phyloP scores from a whole-genome alignment of 352 stramenopile species.

The Globisporangium echinulatum region DNA sequence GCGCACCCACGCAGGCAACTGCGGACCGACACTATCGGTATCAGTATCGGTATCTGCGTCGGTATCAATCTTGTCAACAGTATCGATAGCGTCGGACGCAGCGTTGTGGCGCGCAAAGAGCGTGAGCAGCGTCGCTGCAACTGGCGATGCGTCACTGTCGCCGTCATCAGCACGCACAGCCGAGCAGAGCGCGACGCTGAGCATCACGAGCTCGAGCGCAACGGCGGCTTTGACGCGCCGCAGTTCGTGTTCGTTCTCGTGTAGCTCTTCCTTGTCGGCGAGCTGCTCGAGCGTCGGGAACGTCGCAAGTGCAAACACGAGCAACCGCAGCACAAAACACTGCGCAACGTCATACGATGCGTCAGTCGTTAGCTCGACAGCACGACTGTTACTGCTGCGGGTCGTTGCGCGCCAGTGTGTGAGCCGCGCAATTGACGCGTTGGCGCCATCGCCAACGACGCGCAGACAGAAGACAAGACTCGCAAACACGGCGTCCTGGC shows the following conservation, averaged over 20 bases:
- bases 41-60: neutral
- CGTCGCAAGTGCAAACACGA: slow-evolving; percentile 58
- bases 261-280: slow-evolving; percentile 56
- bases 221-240: slow-evolving; percentile 34
- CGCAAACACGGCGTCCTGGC: slow-evolving; percentile 47
- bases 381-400: neutral
- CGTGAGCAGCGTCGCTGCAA: slow-evolving; percentile 10
- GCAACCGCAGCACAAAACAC: slow-evolving; percentile 44
- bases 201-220: slow-evolving; percentile 38
- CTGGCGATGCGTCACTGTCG: slow-evolving; percentile 6
- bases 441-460: slow-evolving; percentile 33
- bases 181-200: slow-evolving; percentile 50
- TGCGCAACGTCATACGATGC: slow-evolving; percentile 30
- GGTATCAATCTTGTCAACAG: too few species aligned
- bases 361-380: neutral
- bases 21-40: neutral
- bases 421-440: slow-evolving; percentile 29
- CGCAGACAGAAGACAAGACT: slow-evolving; percentile 52
- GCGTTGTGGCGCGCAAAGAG: slow-evolving; percentile 5
- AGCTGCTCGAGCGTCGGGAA: slow-evolving; percentile 42
- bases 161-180: slow-evolving; percentile 14
- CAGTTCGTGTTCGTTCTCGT: slow-evolving; percentile 62
- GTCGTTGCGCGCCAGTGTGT: neutral
- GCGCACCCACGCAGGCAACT: slow-evolving; percentile 43
- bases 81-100: neutral